Evolutionary conservation across 73 alveolate genomes (phyloP).

Genomic region (Tetrahymena borealis): DNA sequence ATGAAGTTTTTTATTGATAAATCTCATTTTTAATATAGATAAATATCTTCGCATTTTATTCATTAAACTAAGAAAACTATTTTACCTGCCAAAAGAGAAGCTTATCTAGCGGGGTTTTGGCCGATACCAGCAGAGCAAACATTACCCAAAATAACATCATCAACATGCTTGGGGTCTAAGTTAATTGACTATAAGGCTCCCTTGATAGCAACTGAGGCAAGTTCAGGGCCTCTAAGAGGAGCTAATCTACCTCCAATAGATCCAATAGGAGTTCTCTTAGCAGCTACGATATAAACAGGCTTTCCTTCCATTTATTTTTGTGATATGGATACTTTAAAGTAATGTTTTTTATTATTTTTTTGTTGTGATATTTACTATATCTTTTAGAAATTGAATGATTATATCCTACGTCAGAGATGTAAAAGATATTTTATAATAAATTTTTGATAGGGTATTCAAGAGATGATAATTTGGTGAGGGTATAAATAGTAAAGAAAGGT

Average conservation of each 20-base stretch:
- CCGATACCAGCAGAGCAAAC: slow-evolving; percentile 70
- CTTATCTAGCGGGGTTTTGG: slow-evolving; percentile 75
- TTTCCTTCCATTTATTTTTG: slow-evolving; percentile 1
- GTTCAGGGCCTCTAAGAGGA: slow-evolving; percentile 52
- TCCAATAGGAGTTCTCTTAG: slow-evolving; percentile 71
- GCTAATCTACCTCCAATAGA: slow-evolving; percentile 62
- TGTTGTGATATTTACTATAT: too few relatives aligned
- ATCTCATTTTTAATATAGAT: too few relatives aligned
- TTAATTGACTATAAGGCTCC: slow-evolving; percentile 53
- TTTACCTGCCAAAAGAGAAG: slow-evolving; percentile 63
- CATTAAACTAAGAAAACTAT: not conserved
- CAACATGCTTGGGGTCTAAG: slow-evolving; percentile 56
- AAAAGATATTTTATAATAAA: too few relatives aligned
- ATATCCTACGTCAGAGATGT: too few relatives aligned
- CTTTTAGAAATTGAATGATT: too few relatives aligned
- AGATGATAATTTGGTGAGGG: too few relatives aligned
- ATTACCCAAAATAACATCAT: slow-evolving; percentile 70
- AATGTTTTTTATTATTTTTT: not conserved
- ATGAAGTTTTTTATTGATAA: too few relatives aligned
- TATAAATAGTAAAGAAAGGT: not conserved
- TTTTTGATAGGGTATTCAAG: too few relatives aligned
- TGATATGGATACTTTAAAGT: too few relatives aligned
- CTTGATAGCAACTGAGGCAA: slow-evolving; percentile 61
- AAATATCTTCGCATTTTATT: too few relatives aligned
- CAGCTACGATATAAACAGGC: slow-evolving; percentile 60